These are phyloP conservation scores for Lophiotrema nucula DNA, from an alignment of 495 filamentous ascomycete genomes.

Conservation along the genomic window DNA sequence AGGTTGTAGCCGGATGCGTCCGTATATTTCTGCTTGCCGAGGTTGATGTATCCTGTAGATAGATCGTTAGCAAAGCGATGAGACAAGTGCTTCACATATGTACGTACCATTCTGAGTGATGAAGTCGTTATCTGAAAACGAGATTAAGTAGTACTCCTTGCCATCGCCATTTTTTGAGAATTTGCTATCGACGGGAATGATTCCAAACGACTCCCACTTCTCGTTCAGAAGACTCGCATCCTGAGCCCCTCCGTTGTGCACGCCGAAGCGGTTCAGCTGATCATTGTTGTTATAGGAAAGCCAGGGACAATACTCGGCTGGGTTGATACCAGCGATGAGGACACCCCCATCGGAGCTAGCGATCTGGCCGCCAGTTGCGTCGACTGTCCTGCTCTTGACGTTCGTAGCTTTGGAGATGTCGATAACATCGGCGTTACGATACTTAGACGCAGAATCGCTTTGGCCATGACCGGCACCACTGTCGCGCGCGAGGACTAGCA, in stretches of 20 bases:
- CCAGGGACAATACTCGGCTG: conserved; percentile 67
- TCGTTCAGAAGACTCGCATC: conserved; percentile 64
- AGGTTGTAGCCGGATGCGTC: conserved; percentile 65
- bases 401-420: conserved; percentile 66
- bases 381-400: conserved; percentile 56
- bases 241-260: conserved; percentile 66
- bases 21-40: conserved; percentile 58
- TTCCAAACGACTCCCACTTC: conserved; percentile 75
- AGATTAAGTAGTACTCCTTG: conserved; percentile 68
- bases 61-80: not conserved
- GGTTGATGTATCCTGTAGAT: conserved; percentile 61
- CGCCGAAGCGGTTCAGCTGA: conserved; percentile 64
- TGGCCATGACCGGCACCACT: conserved; percentile 60
- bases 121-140: conserved; percentile 75
- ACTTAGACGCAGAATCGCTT: conserved; percentile 53
- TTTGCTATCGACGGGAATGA: conserved; percentile 59
- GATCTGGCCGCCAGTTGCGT: conserved; percentile 52
- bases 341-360: conserved; percentile 54
- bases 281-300: conserved; percentile 70
- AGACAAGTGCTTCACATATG: not conserved
- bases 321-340: conserved; percentile 56
- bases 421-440: conserved; percentile 74
- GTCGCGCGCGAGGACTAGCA: conserved; percentile 70
- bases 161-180: conserved; percentile 29
- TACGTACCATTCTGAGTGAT: conserved; percentile 70